Evolutionary conservation across 108 stramenopile species (phyloP), one percentile per base, ranked within the genome.

Genomic region (Ochromonas danica): DNA sequence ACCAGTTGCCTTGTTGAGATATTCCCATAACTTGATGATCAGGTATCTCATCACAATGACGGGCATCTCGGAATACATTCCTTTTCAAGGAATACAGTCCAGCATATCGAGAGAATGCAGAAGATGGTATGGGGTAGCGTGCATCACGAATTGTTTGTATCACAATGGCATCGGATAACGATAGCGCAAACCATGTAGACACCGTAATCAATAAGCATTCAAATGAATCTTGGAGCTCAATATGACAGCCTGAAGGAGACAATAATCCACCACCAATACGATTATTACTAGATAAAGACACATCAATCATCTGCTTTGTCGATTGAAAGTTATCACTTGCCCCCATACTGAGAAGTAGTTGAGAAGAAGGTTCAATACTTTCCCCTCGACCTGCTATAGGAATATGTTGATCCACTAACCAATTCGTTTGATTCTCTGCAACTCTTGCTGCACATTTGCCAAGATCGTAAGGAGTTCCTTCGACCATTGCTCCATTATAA

Each of bases 181-280:
- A 67, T 36, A 67, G 31, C 3, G 25, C 25, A 36, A 67, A 67
- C 63, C 63, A 67, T 10, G 3, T 6, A 28, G 63, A 35, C 17
- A 67, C 33, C 6, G 63, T 67, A 10, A 67, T 6, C 31, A 35
- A 28, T 35, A 67, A 36, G 63, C 63, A 67, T 67, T 67, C 33
- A 6, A 33, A 10, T 36, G 63, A 67, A 28, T 3, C 3, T 14
- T 67, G 14, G 14, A 67, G 3, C 25, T 67, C 63, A 67, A 67
- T 36, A 67, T 67, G 63, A 67, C 63, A 67, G 10, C 63, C 63
- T 28, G 17, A 25, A 28, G 63, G 63, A 10, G 63, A 28, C 3
- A 67, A 6, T 3, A 67, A 22, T 51, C 14, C 22, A 22, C 6
- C 6, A 14, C 14, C 14, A 51, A 14, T 6, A 51, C 22, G 6